A percentile compares a stretch with the other conserved stretches of the same genome.
These are phyloP conservation scores for Paecilomyces niveus DNA, from an alignment of 2,329 filamentous ascomycete species.

Conservation along the genomic window DNA sequence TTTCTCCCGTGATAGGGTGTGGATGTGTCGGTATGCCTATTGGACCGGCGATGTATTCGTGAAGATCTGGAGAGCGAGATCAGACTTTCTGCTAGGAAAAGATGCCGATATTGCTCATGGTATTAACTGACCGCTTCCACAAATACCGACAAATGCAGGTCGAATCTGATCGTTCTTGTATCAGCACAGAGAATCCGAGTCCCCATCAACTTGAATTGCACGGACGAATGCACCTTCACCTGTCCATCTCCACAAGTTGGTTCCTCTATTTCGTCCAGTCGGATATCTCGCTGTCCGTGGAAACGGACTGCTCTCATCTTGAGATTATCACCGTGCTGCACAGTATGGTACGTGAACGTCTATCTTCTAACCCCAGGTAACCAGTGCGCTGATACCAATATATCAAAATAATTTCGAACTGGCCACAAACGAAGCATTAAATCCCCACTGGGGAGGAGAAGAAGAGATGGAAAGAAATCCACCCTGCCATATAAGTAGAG, in stretches of 20 bases:
- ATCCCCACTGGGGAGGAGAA: neutral
- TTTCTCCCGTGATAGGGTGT: slow-evolving; percentile 52
- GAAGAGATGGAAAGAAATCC: neutral
- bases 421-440: no score
- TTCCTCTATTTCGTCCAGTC: slow-evolving; percentile 28
- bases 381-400: no score
- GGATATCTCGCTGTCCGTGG: slow-evolving; percentile 27
- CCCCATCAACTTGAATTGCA: neutral
- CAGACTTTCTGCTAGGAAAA: neutral
- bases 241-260: slow-evolving; percentile 42
- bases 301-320: slow-evolving; percentile 30
- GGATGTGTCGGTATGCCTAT: slow-evolving; percentile 44
- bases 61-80: slow-evolving; percentile 32
- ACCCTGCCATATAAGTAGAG: neutral
- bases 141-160: slow-evolving; percentile 30
- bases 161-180: slow-evolving; percentile 11
- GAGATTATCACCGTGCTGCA: neutral
- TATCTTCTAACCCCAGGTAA: no score
- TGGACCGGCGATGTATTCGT: slow-evolving; percentile 46
- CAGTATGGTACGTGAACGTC: no score
- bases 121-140: slow-evolving; percentile 19
- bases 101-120: neutral
- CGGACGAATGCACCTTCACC: slow-evolving; percentile 30
- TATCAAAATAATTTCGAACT: no score
- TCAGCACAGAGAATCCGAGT: neutral